Evolutionary conservation across 23 red algal genomes (phyloP), one percentile per base, ranked within the genome.

Genomic region (Cyanidioschyzon merolae): DNA sequence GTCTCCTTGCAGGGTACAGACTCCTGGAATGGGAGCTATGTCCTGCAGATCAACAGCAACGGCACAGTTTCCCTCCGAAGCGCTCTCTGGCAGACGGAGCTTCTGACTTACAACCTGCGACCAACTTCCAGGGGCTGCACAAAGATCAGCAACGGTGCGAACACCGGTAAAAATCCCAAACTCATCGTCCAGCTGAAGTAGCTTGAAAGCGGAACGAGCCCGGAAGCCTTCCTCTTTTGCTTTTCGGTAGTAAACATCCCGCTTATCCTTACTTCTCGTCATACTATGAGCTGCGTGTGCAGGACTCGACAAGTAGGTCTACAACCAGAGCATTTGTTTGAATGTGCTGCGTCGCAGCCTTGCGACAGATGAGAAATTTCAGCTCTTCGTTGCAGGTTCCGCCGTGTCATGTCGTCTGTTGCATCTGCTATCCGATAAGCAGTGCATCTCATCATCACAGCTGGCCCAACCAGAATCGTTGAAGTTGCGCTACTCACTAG

Each of bases 51-150:
- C 89, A 38, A 93, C 76, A 34, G 89, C 84, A 36, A 93, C 36
- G 1, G 75, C 41, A 35, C 41, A 45, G 25, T 27, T 24, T 15
- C 67, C 25, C 1, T 2, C 1, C 18, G 1, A 24, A 16, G 7
- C 38, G 37, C 30, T 34, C 24, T 24, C 25, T 18, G 36, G 57
- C 25, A 79, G 29, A 39, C 17, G 36, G 2, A 2, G 39, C 34
- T 87, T 21, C 2, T 84, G 82, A 1, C 40, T 34, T 15, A 79
- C 89, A 12, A 90, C 88, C 51, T 96, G 92, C n/a, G 75, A 83
- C 92, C 92, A 96, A 2, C 63, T 67, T 26, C 92, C 92, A 24
- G 92, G 92, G 1, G 92, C 92, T 36, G 87, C 89, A 75, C 89
- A 93, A 50, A 93, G 79, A 77, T 93, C 89, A 30, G 87, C 40